phyloP scores from a whole-genome alignment of 106 monocot species.

The Hemerocallis citrina region DNA sequence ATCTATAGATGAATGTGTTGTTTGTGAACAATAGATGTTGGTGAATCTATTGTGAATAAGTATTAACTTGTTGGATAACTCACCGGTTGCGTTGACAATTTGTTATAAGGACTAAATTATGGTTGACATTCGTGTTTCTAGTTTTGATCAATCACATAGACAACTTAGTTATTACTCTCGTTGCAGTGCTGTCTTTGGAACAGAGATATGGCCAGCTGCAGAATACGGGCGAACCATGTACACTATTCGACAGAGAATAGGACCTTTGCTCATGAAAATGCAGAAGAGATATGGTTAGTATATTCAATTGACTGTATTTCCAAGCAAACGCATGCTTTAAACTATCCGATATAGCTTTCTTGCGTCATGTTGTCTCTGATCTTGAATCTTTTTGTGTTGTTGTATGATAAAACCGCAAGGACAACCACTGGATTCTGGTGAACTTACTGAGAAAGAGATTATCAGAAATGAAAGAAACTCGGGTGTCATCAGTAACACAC shows the following conservation, averaged over 20 bases:
- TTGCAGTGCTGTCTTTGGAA: slow-evolving; percentile 90
- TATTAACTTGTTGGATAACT: too few species aligned
- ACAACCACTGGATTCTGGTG: slow-evolving; percentile 38
- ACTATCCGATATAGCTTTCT: background rate
- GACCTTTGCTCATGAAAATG: slow-evolving; percentile 93
- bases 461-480: slow-evolving; percentile 87
- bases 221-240: slow-evolving; percentile 95
- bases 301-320: background rate
- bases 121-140: too few species aligned
- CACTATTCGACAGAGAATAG: slow-evolving; percentile 86
- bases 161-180: too few species aligned
- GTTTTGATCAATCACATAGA: too few species aligned
- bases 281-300: slow-evolving; percentile 75
- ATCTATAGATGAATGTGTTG: too few species aligned
- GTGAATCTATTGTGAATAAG: too few species aligned
- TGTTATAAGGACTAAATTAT: too few species aligned
- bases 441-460: slow-evolving; percentile 92
- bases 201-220: slow-evolving; percentile 91
- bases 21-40: too few species aligned
- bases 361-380: background rate
- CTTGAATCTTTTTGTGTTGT: background rate
- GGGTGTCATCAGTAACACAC: slow-evolving; percentile 68
- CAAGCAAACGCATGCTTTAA: background rate
- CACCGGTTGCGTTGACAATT: too few species aligned
- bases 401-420: slow-evolving; percentile 29